A percentile compares a stretch with the other conserved stretches of the same genome.
phyloP scores from a whole-genome alignment of 768 basidiomycete species.

The Psilocybe tampanensis region DNA sequence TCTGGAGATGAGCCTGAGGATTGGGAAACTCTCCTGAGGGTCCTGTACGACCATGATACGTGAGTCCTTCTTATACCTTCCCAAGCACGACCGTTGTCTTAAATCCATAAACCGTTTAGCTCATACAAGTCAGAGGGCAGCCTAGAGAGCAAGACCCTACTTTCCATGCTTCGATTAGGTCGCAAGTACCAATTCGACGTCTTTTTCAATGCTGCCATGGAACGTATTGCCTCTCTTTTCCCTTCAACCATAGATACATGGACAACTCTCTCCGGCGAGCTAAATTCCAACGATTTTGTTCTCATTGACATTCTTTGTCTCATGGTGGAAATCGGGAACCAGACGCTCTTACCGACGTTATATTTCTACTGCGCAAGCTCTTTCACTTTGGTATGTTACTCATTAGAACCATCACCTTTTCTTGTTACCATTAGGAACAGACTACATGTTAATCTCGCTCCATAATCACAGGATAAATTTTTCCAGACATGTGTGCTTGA shows the following conservation, averaged over 20 bases:
- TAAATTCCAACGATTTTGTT: too few relatives aligned
- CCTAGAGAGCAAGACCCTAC: neutral
- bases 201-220: neutral
- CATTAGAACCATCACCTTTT: too few relatives aligned
- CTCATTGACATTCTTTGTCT: too few relatives aligned
- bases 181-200: neutral
- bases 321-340: too few relatives aligned
- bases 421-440: too few relatives aligned
- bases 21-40: neutral
- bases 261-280: neutral
- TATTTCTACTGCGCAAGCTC: too few relatives aligned
- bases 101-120: neutral
- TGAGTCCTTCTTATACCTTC: neutral
- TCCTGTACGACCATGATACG: neutral
- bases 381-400: too few relatives aligned
- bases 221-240: neutral
- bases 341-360: too few relatives aligned
- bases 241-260: neutral
- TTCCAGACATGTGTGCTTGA: too few relatives aligned
- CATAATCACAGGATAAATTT: too few relatives aligned
- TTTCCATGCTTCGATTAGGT: neutral
- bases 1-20: neutral
- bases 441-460: too few relatives aligned
- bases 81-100: neutral
- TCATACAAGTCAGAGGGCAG: too few relatives aligned